Conservation (phyloP, 2,329 filamentous ascomycete genomes). For the Paecilomyces sp. region DNA sequence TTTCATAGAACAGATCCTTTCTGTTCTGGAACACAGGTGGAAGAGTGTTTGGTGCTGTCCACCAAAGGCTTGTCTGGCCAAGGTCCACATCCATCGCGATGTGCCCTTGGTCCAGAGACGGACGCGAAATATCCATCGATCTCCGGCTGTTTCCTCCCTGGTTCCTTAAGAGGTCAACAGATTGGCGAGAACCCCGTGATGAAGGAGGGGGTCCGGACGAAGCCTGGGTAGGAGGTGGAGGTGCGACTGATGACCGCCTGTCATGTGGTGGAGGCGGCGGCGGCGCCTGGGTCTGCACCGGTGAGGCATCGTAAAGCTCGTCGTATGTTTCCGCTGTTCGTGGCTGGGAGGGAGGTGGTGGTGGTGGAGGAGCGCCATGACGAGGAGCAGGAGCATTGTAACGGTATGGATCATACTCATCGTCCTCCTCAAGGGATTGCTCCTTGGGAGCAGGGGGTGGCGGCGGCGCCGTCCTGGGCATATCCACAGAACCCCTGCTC, state of each 20-base stretch:
- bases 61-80: conserved; percentile 70
- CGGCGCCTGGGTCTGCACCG: conserved; percentile 27
- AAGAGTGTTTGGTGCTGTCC: conserved; percentile 70
- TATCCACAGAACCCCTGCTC: conserved; percentile 60
- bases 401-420: conserved; percentile 43
- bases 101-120: conserved; percentile 69
- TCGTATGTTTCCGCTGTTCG: conserved; percentile 30
- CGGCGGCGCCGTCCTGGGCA: conserved; percentile 63
- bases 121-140: conserved; percentile 70
- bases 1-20: conserved; percentile 74
- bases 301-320: conserved; percentile 41
- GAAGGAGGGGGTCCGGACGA: conserved; percentile 38
- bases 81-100: conserved; percentile 87
- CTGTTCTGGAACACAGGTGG: conserved; percentile 77
- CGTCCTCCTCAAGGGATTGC: conserved; percentile 42
- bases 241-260: conserved; percentile 39
- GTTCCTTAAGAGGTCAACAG: conserved; percentile 56
- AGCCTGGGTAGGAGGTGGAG: conserved; percentile 35
- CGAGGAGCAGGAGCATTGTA: conserved; percentile 38
- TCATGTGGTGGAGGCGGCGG: conserved; percentile 23
- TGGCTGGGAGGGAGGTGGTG: conserved; percentile 9
- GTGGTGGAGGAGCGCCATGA: conserved; percentile 19
- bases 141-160: conserved; percentile 41
- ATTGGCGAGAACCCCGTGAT: conserved; percentile 46
- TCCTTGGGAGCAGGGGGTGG: conserved; percentile 48